Evolutionary conservation across 805 yeast species (phyloP).

Genomic region (Cyberlindnera euphorbiae): DNA sequence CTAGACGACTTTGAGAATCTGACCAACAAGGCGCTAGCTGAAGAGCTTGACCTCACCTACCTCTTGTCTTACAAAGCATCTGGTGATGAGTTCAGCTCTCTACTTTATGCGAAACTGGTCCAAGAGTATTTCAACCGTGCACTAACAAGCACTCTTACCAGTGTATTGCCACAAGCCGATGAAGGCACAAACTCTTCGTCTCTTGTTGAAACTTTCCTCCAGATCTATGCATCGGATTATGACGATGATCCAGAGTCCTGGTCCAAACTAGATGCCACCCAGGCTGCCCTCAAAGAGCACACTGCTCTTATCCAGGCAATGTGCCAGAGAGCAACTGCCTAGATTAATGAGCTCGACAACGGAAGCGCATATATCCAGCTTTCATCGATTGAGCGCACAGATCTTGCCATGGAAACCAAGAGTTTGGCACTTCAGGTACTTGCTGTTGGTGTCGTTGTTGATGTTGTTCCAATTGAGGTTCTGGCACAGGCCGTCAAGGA

Average conservation of each 20-base stretch:
- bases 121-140: conserved; percentile 18
- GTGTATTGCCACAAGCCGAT: too few relatives aligned
- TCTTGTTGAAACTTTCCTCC: conserved; percentile 9
- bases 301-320: conserved; percentile 12
- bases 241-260: conserved; percentile 23
- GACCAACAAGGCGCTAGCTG: conserved; percentile 32
- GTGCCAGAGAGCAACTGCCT: conserved; percentile 19
- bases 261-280: conserved; percentile 15
- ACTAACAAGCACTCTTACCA: too few relatives aligned
- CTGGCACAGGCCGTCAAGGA: conserved; percentile 44
- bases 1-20: conserved; percentile 19
- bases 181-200: not conserved
- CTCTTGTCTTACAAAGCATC: conserved; percentile 31
- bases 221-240: conserved; percentile 17
- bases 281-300: conserved; percentile 18
- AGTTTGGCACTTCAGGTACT: conserved; percentile 55
- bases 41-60: conserved; percentile 26
- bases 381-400: conserved; percentile 43
- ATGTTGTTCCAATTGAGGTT: conserved; percentile 38
- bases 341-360: conserved; percentile 39
- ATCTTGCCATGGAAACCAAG: conserved; percentile 50
- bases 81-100: conserved; percentile 33
- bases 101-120: conserved; percentile 27
- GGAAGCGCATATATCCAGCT: conserved; percentile 54
- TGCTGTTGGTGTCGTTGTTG: conserved; percentile 47